phyloP scores from a whole-genome alignment of 2,329 filamentous ascomycete species.

The Calonectria henricotiae region DNA sequence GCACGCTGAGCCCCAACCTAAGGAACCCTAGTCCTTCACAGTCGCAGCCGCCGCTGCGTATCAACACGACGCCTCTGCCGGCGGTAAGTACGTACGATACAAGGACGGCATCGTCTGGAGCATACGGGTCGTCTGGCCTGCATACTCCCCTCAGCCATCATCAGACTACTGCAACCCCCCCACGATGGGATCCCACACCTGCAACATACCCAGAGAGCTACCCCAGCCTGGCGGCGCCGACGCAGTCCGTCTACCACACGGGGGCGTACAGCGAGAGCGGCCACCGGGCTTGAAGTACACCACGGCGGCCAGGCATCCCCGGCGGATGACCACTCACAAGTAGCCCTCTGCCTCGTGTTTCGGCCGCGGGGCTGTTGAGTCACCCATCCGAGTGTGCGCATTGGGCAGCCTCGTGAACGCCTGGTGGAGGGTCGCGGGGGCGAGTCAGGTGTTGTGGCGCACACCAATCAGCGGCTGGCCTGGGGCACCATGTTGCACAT shows the following conservation, averaged over 20 bases:
- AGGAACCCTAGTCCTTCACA: conserved; percentile 58
- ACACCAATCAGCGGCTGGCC: conserved; percentile 56
- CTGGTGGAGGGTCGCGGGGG: conserved; percentile 52
- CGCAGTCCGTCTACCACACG: conserved; percentile 61
- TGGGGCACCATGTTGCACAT: conserved; percentile 46
- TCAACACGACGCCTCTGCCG: conserved; percentile 60
- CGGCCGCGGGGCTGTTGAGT: conserved; percentile 37
- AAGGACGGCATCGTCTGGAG: conserved; percentile 53
- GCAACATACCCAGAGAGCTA: conserved; percentile 61
- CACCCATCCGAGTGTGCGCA: conserved; percentile 45
- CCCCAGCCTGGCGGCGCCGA: conserved; percentile 58
- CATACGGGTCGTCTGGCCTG: conserved; percentile 61
- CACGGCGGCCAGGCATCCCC: conserved; percentile 38
- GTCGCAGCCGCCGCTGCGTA: conserved; percentile 56
- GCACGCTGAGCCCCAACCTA: conserved; percentile 63
- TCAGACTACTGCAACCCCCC: conserved; percentile 58
- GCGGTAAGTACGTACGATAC: conserved; percentile 61
- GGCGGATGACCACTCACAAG: conserved; percentile 46
- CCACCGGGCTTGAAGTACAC: conserved; percentile 60
- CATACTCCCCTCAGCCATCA: conserved; percentile 61
- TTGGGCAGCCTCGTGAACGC: conserved; percentile 56
- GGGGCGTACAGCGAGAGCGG: conserved; percentile 63
- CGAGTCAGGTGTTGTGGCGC: conserved; percentile 60
- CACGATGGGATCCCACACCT: conserved; percentile 62
- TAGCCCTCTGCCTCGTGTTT: conserved; percentile 47